These are phyloP conservation scores for Saccharum spontaneum DNA, from an alignment of 176 grass and related monocot genomes.

Conservation along the genomic window DNA sequence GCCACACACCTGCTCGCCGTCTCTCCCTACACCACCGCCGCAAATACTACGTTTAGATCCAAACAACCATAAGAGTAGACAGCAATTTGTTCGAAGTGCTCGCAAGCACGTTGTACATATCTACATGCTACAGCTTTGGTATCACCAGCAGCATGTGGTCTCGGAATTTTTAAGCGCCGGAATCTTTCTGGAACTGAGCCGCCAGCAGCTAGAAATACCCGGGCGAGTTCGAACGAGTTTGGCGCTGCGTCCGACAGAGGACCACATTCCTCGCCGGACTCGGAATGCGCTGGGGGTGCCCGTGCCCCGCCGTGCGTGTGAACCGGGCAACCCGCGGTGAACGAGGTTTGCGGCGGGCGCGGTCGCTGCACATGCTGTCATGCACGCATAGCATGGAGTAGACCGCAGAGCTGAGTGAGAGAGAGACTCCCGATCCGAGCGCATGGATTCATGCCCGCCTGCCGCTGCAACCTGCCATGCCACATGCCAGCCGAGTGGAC, in stretches of 20 bases:
- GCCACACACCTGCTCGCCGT: too few species aligned
- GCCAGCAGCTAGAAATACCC: not conserved
- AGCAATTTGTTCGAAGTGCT: not conserved
- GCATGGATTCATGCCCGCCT: not conserved
- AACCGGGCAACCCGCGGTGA: not conserved
- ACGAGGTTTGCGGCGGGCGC: not conserved
- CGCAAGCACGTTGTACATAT: not conserved
- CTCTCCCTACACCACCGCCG: too few species aligned
- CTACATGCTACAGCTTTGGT: not conserved
- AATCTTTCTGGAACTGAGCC: slow-evolving; percentile 38
- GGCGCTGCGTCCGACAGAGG: not conserved
- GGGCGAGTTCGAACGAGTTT: not conserved
- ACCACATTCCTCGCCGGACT: not conserved
- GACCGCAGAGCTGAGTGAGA: not conserved
- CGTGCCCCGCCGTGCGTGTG: not conserved
- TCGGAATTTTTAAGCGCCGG: not conserved
- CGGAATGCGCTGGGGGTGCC: not conserved
- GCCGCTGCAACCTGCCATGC: not conserved
- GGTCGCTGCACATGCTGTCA: not conserved
- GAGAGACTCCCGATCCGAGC: too few species aligned
- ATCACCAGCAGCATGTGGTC: not conserved
- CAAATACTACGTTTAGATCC: too few species aligned
- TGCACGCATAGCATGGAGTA: not conserved
- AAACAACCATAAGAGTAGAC: too few species aligned
- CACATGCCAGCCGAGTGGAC: not conserved